phyloP scores from a whole-genome alignment of 179 eudicot species.

The Beta corolliflora region DNA sequence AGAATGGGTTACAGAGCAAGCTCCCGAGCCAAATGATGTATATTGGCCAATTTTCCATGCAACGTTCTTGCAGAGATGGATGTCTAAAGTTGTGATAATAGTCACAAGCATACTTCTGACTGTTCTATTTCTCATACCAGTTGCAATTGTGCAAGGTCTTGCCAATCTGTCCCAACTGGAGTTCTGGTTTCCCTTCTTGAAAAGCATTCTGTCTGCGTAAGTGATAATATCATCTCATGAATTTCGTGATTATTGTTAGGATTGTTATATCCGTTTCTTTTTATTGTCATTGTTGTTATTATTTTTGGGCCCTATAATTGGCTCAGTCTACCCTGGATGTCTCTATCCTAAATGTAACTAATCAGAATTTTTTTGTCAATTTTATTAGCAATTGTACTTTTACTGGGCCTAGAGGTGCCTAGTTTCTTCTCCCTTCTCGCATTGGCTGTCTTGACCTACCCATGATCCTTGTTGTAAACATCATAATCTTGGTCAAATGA shows the following conservation, averaged over 20 bases:
- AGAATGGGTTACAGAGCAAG: conserved; percentile 83
- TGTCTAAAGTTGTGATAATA: conserved; percentile 56
- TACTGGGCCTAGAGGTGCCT: not conserved
- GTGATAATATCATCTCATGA: conserved; percentile 25
- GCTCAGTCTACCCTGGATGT: no score
- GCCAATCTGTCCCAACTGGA: conserved; percentile 81
- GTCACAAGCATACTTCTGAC: conserved; percentile 62
- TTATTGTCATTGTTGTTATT: no score
- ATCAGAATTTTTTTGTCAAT: no score
- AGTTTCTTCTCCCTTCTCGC: no score
- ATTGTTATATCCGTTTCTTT: not conserved
- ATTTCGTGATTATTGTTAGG: no score
- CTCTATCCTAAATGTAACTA: no score
- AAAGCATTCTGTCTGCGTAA: conserved; percentile 63
- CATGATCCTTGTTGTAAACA: not conserved
- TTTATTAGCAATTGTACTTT: no score
- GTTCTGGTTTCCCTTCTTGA: conserved; percentile 74
- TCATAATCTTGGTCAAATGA: not conserved
- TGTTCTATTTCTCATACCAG: conserved; percentile 77
- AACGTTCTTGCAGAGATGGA: conserved; percentile 76
- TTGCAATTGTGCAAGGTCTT: conserved; percentile 85
- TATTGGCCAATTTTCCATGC: conserved; percentile 94
- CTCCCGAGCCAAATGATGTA: conserved; percentile 94
- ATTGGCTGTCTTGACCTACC: no score
- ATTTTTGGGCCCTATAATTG: no score